Evolutionary conservation across 495 filamentous ascomycete species (phyloP), one percentile per base, ranked within the genome.

Genomic region (Aspergillus hancockii): DNA sequence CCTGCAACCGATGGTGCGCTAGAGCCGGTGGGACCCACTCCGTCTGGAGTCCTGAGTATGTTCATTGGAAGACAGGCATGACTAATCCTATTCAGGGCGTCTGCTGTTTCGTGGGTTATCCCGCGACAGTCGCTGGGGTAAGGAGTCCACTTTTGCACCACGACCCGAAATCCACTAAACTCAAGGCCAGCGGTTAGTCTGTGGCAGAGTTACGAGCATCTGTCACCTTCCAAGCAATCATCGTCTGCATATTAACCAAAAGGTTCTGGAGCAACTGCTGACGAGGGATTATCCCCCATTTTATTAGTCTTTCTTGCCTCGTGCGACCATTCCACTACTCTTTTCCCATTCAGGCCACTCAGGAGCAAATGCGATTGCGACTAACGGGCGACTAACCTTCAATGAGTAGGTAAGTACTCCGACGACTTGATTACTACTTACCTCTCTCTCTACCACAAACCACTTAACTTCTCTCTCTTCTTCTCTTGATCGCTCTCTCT

Each of bases 121-220:
- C 63, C 63, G 63, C 63, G 59, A 65, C 58, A 61, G 55, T 65
- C 63, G 57, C 63, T 52, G 63, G 63, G 63, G 58, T 61, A 58
- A 40, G 31, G 53, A 55, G 52, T 49, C 41, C 25, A 28, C 25
- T 28, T 28, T n/a, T n/a, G n/a, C n/a, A n/a, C n/a, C n/a, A n/a
- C n/a, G n/a, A n/a, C n/a, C n/a, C n/a, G n/a, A n/a, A n/a, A n/a
- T n/a, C n/a, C n/a, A n/a, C n/a, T n/a, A n/a, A n/a, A n/a, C n/a
- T n/a, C n/a, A n/a, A 28, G 49, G 2, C 16, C 46, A 50, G 30
- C 40, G 23, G 45, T 32, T 46, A 45, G 38, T 28, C 50, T 40
- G 32, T 36, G 41, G 50, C 38, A 30, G 32, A 57, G n/a, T 57
- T 49, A 40, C 40, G 43, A 47, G 43, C 43, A 47, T 47, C 43